Base-by-base conservation (phyloP, 148 eudicot genomes). In the Cornus controversa region DNA sequence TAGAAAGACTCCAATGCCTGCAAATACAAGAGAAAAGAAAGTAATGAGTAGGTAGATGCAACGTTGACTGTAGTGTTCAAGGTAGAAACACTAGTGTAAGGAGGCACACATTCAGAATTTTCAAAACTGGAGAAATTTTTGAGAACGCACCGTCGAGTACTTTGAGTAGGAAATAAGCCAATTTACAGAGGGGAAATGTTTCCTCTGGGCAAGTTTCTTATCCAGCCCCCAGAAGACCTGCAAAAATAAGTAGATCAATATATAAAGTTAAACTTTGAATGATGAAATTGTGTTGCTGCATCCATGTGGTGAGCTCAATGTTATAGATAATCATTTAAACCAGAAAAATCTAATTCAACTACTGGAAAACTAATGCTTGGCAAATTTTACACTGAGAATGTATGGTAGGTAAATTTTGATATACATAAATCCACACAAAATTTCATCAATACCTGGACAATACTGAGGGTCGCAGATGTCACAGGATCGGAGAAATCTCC, bases 401-500 rank as follows among this genome's bases (percentile, higher is more conserved):
- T 0, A 50, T 13, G 57, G 20, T 50, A 13, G 57, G 57, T 11
- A 50, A 50, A 50, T 13, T 11, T 11, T 50, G 57, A 50, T 15
- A 50, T 7, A 60, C 24, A 22, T 2, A 54, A 60, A 22, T 60
- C 4, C 24, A 36, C 22, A n/a, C 45, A 28, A 76, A 63, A 58
- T 8, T 50, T 79, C 77, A 73, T 62, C 34, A 22, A 57, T 81
- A 96, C 99, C 95, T 96, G 99, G 66, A 96, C 99, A 82, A 96
- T 96, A 85, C 99, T 90, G 75, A 96, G 86, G 20, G 99, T 96
- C 29, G 99, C 99, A 81, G 99, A 93, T 77, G 99, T 96, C 79
- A 96, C 99, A 64, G 99, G 99, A 83, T 96, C 99, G 66, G 99
- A 96, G 90, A 96, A 96, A 85, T 96, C 99, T 91, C 99, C 99